Conservation (phyloP, 257 asterid species). For the Nemophila menziesii region DNA sequence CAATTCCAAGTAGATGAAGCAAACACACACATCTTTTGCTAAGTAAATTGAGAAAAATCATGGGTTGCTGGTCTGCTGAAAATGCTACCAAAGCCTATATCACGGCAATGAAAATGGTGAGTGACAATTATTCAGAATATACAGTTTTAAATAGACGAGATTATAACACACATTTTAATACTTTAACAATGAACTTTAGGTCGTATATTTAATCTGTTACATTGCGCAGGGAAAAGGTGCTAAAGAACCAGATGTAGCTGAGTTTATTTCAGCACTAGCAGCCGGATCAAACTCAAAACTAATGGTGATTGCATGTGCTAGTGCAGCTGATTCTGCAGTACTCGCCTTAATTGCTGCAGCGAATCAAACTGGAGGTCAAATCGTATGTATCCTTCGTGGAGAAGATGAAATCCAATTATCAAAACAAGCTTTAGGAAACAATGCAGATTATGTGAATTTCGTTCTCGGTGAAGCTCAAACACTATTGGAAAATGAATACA, state of each 20-base stretch:
- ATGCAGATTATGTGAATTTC: slow-evolving; percentile 23
- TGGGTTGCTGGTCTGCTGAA: slow-evolving; percentile 81
- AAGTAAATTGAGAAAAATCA: slow-evolving; percentile 9
- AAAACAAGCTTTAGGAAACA: slow-evolving; percentile 10
- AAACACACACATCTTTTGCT: background rate
- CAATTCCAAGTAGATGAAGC: slow-evolving; percentile 1
- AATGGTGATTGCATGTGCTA: slow-evolving; percentile 45
- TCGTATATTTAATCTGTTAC: background rate
- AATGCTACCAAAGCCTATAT: slow-evolving; percentile 65
- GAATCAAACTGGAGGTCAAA: slow-evolving; percentile 53
- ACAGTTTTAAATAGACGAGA: background rate
- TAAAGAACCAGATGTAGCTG: slow-evolving; percentile 56
- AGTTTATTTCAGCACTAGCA: slow-evolving; percentile 73
- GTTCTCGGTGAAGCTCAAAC: slow-evolving; percentile 34
- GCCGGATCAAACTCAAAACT: slow-evolving; percentile 61
- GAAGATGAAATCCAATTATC: slow-evolving; percentile 16
- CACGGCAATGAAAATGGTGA: slow-evolving; percentile 55
- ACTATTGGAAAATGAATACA: slow-evolving; percentile 22
- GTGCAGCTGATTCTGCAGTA: slow-evolving; percentile 27
- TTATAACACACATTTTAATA: background rate
- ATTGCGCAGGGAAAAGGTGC: slow-evolving; percentile 37
- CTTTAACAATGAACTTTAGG: background rate
- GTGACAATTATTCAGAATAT: slow-evolving; percentile 3
- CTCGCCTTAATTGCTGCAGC: slow-evolving; percentile 59
- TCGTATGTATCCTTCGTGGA: slow-evolving; percentile 39